Evolutionary conservation across 164 flowering plant genomes (phyloP), one percentile per base, ranked within the genome.

Genomic region (grape (Vitis vinifera)): DNA sequence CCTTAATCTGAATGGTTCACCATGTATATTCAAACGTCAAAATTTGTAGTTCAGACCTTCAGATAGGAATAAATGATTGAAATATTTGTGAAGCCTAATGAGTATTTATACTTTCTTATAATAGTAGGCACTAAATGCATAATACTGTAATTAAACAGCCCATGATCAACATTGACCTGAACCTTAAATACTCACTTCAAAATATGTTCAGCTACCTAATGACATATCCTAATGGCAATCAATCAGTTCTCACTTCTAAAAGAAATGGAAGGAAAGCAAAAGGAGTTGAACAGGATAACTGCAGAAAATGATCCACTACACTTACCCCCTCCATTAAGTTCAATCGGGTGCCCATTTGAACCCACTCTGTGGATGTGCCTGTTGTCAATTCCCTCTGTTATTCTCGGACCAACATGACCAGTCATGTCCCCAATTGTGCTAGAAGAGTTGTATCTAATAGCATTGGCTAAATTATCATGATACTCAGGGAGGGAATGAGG

Each of bases 401-500:
- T 60, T 68, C 67, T 72, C 19, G 80, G 62, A 71, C 78, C 71
- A 48, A 79, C 58, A 68, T 57, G 80, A 44, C 80, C 76, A 44
- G 78, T 73, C 71, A 85, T 68, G 77, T 44, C 74, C 44, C 44
- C 51, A 31, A 73, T 61, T 48, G 77, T 66, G 62, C 81, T 68
- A 1, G 85, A 66, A 59, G 90, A 84, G 56, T 79, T 85, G 73
- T 67, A 83, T 16, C 80, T 77, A 71, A 71, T 19, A 65, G 76
- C 79, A 73, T 75, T 79, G 64, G 78, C 71, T 51, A 87, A 77
- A 75, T 70, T 77, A 82, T 86, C 84, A 77, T 70, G 82, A 75
- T 76, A 80, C 47, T 90, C 96, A 16, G 93, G 91, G 53, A 93
- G 79, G 16, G 94, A 93, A 80, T 87, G 88, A 61, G 91, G 90